Percentiles rank a stretch among this genome's conserved stretches.
Evolutionary conservation across 768 basidiomycete species (phyloP).

Genomic region (Melanogaster broomeanus): DNA sequence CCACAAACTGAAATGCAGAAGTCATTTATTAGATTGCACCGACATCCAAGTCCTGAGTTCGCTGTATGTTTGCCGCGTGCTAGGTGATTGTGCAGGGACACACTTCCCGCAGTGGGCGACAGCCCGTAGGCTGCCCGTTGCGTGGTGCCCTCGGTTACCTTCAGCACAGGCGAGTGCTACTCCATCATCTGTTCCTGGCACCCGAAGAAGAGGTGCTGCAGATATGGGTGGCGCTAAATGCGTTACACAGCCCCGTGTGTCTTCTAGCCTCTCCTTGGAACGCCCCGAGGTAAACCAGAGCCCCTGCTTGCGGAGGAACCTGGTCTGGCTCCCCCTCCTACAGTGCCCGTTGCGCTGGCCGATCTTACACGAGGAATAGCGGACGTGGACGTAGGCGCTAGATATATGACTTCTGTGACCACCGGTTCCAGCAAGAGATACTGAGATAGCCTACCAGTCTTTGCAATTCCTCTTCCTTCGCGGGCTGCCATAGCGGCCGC

Average conservation of each 20-base stretch:
- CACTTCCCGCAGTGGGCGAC: too few relatives aligned
- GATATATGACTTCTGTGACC: conserved; percentile 5
- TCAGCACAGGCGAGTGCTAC: too few relatives aligned
- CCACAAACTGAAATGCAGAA: too few relatives aligned
- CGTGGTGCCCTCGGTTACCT: too few relatives aligned
- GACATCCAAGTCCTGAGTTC: neutral
- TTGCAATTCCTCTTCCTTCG: conserved; percentile 46
- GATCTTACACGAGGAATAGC: conserved; percentile 24
- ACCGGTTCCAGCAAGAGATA: neutral
- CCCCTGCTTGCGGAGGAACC: conserved; percentile 25
- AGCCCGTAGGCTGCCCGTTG: too few relatives aligned
- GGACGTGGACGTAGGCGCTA: conserved; percentile 17
- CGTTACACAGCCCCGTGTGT: neutral
- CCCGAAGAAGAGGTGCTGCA: too few relatives aligned
- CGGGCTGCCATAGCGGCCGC: conserved; percentile 42
- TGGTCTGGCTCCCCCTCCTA: conserved; percentile 20
- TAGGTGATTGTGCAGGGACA: too few relatives aligned
- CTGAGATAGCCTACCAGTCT: conserved; percentile 35
- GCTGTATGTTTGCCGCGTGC: too few relatives aligned
- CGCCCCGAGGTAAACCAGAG: conserved; percentile 26
- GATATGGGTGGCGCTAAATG: too few relatives aligned
- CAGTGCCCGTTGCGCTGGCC: conserved; percentile 27
- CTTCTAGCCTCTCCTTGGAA: conserved; percentile 24
- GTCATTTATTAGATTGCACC: neutral
- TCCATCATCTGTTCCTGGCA: too few relatives aligned